phyloP scores from a whole-genome alignment of 2,329 filamentous ascomycete species.

The Helotiales sp. region DNA sequence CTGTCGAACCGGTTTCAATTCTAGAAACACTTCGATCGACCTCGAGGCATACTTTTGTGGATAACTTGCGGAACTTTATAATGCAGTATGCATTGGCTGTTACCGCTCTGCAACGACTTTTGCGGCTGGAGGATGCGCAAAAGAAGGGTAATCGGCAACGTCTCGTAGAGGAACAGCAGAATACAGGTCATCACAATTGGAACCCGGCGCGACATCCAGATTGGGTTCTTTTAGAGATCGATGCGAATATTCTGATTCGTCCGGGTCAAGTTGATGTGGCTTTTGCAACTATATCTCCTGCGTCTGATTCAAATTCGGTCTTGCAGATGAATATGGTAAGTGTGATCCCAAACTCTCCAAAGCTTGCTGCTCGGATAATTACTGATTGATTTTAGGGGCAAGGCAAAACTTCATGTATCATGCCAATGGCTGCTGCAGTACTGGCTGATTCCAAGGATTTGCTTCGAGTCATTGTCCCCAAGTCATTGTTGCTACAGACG shows the following conservation, averaged over 20 bases:
- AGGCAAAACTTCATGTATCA: slow-evolving; percentile 62
- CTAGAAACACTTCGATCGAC: slow-evolving; percentile 50
- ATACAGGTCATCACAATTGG: slow-evolving; percentile 48
- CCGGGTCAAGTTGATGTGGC: slow-evolving; percentile 67
- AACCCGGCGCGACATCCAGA: slow-evolving; percentile 53
- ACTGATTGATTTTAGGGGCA: slow-evolving; percentile 51
- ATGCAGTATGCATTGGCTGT: slow-evolving; percentile 48
- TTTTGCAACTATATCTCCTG: slow-evolving; percentile 60
- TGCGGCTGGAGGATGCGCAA: slow-evolving; percentile 49
- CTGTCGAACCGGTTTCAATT: slow-evolving; percentile 47
- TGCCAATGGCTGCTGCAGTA: slow-evolving; percentile 55
- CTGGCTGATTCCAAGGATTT: slow-evolving; percentile 52
- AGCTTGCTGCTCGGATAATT: not conserved
- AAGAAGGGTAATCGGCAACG: slow-evolving; percentile 41
- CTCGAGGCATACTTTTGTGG: slow-evolving; percentile 39
- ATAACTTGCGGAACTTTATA: slow-evolving; percentile 45
- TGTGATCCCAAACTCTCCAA: not conserved
- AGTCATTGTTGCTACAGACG: slow-evolving; percentile 52
- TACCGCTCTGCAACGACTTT: slow-evolving; percentile 49
- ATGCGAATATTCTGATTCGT: slow-evolving; percentile 66
- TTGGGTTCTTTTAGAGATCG: slow-evolving; percentile 71
- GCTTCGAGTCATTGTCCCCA: slow-evolving; percentile 51
- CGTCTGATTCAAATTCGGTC: slow-evolving; percentile 59
- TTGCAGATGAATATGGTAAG: slow-evolving; percentile 66
- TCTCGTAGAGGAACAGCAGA: slow-evolving; percentile 46